Evolutionary conservation across 345 rosid genomes (phyloP), one percentile per base, ranked within the genome.

Genomic region (Lepidium didymum): DNA sequence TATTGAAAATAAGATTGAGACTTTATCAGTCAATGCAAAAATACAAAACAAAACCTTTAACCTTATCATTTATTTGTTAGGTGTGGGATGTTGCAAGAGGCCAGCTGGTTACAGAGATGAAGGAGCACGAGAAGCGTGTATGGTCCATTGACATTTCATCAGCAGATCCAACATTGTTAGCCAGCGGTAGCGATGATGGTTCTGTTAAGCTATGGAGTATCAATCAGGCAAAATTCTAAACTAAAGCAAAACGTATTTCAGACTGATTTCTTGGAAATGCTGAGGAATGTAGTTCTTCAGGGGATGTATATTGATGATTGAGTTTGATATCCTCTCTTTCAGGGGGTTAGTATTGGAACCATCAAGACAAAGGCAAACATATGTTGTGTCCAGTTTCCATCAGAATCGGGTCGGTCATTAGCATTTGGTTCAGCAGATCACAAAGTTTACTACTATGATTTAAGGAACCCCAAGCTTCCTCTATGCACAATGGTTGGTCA

Each of bases 391-490:
- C 96, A 94, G 77, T 94, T 94, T 80, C 95, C 95, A 1, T 64
- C 79, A 42, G 93, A 91, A 72, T 81, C 90, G 10, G 82, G 90
- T 44, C 87, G 91, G 59, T 80, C 81, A 58, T 81, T 94, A 72
- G 96, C 97, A 69, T 91, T 94, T 64, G 97, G 99, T 59, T 94
- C 97, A 6, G 99, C 97, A 46, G 97, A 94, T 81, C 95, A 89
- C 77, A 86, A 75, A 75, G 83, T 89, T 66, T 91, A 94, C 72
- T 89, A 91, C 76, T 91, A 91, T 33, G 97, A 94, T 81, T 87
- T 94, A 31, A 85, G 97, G 9, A 94, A 86, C 78, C 70, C 86
- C 11, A 91, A 82, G 82, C 72, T 74, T 71, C 99, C 99, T 43
- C 81, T 94, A 6, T 83, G 81, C 75, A 94, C 95, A 29, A 82